A percentile compares a stretch with the other conserved stretches of the same genome.
Conservation (phyloP, 1,139 yeast species). For the Sugiyamaella castrensis region DNA sequence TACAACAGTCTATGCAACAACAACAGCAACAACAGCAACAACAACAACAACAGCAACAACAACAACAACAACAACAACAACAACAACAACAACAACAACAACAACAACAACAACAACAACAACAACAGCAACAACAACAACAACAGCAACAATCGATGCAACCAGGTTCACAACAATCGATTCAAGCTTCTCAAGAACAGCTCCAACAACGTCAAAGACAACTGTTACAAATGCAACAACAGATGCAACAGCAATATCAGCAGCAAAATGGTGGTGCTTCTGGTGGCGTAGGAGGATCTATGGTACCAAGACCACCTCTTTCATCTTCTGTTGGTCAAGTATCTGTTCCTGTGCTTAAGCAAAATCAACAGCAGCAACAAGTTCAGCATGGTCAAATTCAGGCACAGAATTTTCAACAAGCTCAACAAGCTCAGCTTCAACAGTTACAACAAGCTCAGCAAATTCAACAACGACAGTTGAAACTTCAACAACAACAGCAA, state of each 20-base stretch:
- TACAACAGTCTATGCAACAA: not conserved
- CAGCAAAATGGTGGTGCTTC: conserved; percentile 2
- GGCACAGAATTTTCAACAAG: conserved; percentile 17
- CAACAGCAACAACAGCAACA: conserved; percentile 9
- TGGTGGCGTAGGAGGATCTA: not conserved
- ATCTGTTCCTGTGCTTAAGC: conserved; percentile 9
- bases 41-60: conserved; percentile 2
- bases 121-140: conserved; percentile 27
- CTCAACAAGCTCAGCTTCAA: conserved; percentile 26
- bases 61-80: conserved; percentile 4
- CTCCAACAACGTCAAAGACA: conserved; percentile 10
- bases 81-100: conserved; percentile 27
- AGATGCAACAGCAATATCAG: conserved; percentile 18
- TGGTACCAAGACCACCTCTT: too few species aligned
- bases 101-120: conserved; percentile 23
- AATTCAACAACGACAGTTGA: conserved; percentile 6
- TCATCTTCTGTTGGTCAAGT: too few species aligned
- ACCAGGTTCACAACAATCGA: conserved; percentile 1
- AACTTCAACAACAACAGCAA: conserved; percentile 5
- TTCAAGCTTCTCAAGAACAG: conserved; percentile 6
- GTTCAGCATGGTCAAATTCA: conserved; percentile 22
- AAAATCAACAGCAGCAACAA: conserved; percentile 30
- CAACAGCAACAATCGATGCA: conserved; percentile 24
- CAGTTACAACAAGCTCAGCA: conserved; percentile 16
- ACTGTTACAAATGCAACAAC: conserved; percentile 19